A percentile compares a stretch with the other conserved stretches of the same genome.
Evolutionary conservation across 192 early-diverging fungal genomes (phyloP).

Genomic region (Mortierella alpina): DNA sequence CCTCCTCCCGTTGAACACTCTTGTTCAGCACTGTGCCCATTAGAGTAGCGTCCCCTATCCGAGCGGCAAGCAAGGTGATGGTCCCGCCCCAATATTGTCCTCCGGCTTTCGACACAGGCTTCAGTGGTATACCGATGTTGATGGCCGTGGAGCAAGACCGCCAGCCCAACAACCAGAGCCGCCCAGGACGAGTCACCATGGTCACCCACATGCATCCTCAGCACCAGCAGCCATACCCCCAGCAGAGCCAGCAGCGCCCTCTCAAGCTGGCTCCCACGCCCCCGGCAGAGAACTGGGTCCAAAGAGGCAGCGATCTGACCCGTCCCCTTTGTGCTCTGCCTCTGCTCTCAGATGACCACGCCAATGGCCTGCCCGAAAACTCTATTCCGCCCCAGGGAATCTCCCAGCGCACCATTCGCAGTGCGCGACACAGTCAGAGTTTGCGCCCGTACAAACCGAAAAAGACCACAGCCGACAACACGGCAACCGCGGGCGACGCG

Average conservation of each 20-base stretch:
- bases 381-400: constrained; percentile 8
- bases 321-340: neutral
- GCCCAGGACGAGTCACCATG: neutral
- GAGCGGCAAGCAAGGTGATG: neutral
- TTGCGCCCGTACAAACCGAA: neutral
- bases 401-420: neutral
- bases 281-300: neutral
- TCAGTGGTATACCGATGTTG: constrained; percentile 12
- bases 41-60: no score
- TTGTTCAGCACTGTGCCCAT: no score
- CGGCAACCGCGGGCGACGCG: neutral
- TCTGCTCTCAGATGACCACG: constrained; percentile 26
- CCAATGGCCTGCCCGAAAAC: constrained; percentile 17
- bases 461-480: neutral
- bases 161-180: neutral
- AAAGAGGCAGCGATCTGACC: neutral
- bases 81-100: constrained; percentile 32
- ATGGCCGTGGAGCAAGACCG: constrained; percentile 5
- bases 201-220: neutral
- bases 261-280: no score
- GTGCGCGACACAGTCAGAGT: neutral
- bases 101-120: constrained; percentile 15
- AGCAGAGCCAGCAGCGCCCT: no score
- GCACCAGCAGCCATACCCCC: neutral
- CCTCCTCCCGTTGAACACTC: no score